Conservation (phyloP, 768 basidiomycete genomes). For the Hypholoma sublateritium region DNA sequence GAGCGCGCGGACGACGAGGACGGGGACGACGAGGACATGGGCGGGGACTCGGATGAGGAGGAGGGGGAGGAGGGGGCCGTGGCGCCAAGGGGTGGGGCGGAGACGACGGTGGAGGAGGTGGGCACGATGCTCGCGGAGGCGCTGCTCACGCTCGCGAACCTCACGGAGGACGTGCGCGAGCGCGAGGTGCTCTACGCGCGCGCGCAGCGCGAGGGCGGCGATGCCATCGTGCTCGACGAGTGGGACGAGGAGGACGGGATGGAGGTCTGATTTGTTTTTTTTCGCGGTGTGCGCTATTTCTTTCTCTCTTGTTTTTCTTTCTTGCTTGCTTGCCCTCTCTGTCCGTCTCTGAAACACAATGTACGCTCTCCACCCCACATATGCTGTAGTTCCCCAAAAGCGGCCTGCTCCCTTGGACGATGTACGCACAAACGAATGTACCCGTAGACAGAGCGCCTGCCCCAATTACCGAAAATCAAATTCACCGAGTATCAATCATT, state of each 20-base stretch:
- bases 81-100: not conserved
- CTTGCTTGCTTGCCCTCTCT: not conserved
- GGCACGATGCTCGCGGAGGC: slow-evolving; percentile 45
- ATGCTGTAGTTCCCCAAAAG: no score
- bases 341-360: not conserved
- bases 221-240: slow-evolving; percentile 1
- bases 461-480: no score
- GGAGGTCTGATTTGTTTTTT: slow-evolving; percentile 5
- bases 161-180: slow-evolving; percentile 49
- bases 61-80: slow-evolving; percentile 8
- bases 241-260: slow-evolving; percentile 19
- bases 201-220: slow-evolving; percentile 43
- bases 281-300: not conserved
- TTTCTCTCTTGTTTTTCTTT: not conserved
- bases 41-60: slow-evolving; percentile 7
- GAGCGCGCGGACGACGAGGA: slow-evolving; percentile 12
- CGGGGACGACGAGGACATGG: slow-evolving; percentile 1
- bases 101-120: slow-evolving; percentile 3
- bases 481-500: no score
- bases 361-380: no score
- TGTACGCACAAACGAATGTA: no score
- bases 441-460: no score
- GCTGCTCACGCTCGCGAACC: slow-evolving; percentile 56
- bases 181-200: slow-evolving; percentile 53
- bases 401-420: no score